Evolutionary conservation across 1,139 yeast species (phyloP), one percentile per base, ranked within the genome.

Genomic region (Citeromyces hawaiiensis): DNA sequence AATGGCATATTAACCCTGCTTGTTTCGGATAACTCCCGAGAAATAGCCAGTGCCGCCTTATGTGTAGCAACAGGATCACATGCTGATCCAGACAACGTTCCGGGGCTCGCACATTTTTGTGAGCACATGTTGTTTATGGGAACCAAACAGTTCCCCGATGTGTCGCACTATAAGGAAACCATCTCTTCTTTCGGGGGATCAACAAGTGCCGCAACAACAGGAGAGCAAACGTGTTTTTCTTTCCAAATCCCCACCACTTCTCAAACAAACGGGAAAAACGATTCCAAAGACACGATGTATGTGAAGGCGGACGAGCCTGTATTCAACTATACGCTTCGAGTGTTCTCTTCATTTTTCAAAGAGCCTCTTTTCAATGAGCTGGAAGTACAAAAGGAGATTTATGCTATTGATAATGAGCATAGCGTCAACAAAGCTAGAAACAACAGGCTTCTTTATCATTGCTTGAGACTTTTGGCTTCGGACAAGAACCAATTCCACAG

Each of bases 31-130:
- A 76, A 83, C 0, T 48, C 68, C 1, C 65, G 62, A 14, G 63
- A 62, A 7, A 40, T 59, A 0, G 70, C 72, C 1, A 61, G 79
- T 1, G 63, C 64, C 38, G 65, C 72, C 2, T 43, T 80, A 3
- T 62, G 80, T 15, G 74, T 80, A 0, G 72, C 72, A 1, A 52
- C 77, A 0, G 91, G 91, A 1, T 75, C 86, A 1, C 71, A 70
- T 49, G 63, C 69, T 39, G 88, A 82, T 47, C 80, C 83, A 1
- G 60, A 57, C 3, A 59, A 61, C 2, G 40, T 68, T 1, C 68
- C 69, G 0, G 91, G 91, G 0, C 47, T 81, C 32, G 88, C 91
- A 0, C 93, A 82, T 57, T 61, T 81, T 36, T 78, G 86, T 52
- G 91, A 82, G 45, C 91, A 82, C 53, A 64, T 75, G 68, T 47